A percentile compares a stretch with the other conserved stretches of the same genome.
Conservation (phyloP, 176 grass and related monocot species). For the Zoysia pacifica region DNA sequence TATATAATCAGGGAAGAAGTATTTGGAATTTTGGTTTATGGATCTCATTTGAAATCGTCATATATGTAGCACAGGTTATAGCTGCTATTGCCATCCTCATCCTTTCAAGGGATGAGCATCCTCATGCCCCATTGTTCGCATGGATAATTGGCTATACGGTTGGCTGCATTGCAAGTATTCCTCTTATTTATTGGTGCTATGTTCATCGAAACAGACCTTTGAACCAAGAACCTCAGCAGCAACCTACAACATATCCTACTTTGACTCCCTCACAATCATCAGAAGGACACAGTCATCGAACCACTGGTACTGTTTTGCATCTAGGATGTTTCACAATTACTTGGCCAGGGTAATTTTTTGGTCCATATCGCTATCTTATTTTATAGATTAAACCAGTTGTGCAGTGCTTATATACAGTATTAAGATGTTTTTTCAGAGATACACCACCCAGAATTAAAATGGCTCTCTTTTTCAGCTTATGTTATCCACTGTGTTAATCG, state of each 20-base stretch:
- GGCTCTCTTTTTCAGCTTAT: conserved; percentile 16
- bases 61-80: conserved; percentile 75
- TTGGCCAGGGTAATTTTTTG: conserved; percentile 52
- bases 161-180: conserved; percentile 77
- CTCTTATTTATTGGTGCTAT: conserved; percentile 94
- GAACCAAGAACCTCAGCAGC: conserved; percentile 56
- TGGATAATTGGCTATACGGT: conserved; percentile 92
- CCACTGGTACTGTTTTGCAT: conserved; percentile 32
- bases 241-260: conserved; percentile 52
- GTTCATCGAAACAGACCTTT: conserved; percentile 70
- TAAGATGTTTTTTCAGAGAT: not conserved
- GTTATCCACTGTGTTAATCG: not conserved
- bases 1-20: conserved; percentile 68
- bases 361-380: conserved; percentile 9
- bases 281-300: conserved; percentile 48
- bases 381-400: conserved; percentile 14
- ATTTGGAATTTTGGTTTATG: conserved; percentile 88
- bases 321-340: conserved; percentile 44
- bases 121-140: conserved; percentile 72
- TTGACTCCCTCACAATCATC: conserved; percentile 54
- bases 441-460: not conserved
- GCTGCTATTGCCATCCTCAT: conserved; percentile 73
- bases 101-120: conserved; percentile 75
- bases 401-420: conserved; percentile 3
- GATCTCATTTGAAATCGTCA: conserved; percentile 84